Conservation (phyloP, 176 grass and related monocot genomes). For the Secale cereale region DNA sequence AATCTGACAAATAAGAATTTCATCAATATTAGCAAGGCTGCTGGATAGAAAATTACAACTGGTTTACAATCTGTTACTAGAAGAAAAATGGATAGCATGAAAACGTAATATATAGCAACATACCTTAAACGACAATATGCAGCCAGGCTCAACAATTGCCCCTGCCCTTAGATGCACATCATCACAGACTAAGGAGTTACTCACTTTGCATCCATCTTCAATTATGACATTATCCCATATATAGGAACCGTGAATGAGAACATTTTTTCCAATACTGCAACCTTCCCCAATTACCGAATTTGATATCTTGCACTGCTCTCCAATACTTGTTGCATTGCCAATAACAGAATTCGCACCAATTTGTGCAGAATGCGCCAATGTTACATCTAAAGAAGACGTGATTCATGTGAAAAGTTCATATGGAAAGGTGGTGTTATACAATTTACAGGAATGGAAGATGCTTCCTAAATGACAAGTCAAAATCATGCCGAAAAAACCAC, state of each 20-base stretch:
- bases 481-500: neutral
- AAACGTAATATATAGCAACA: constrained; percentile 3
- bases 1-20: constrained; percentile 59
- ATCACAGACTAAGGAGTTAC: constrained; percentile 79
- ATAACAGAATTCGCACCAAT: constrained; percentile 70
- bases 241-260: constrained; percentile 65
- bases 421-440: neutral
- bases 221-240: constrained; percentile 91
- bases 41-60: constrained; percentile 2
- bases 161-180: constrained; percentile 68
- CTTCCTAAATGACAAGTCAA: neutral
- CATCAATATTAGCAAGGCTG: neutral
- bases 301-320: constrained; percentile 53
- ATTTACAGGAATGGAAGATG: neutral
- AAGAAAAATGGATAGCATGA: neutral
- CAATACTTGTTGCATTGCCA: constrained; percentile 77
- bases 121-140: constrained; percentile 98
- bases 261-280: constrained; percentile 74
- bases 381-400: constrained; percentile 53
- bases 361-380: constrained; percentile 57
- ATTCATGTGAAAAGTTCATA: constrained; percentile 9
- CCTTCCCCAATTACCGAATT: constrained; percentile 75
- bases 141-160: constrained; percentile 72
- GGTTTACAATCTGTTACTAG: neutral
- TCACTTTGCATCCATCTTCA: constrained; percentile 91